Percentiles rank a stretch among this genome's conserved stretches.
Conservation (phyloP, 176 grass and related monocot species). For the Leersia perrieri region DNA sequence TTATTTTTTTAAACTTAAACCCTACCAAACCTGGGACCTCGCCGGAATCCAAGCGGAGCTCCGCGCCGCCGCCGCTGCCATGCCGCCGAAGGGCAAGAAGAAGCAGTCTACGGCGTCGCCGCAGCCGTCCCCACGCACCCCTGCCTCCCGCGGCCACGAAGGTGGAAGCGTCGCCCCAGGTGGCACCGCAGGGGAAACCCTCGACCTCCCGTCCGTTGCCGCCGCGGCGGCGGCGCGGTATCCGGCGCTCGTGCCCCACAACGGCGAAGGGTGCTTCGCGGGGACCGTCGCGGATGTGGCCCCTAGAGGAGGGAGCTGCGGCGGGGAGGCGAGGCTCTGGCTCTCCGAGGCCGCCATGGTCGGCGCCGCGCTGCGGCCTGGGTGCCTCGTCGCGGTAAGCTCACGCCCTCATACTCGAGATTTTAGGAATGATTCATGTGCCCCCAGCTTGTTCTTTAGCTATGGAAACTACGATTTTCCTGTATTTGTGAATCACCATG, state of each 20-base stretch:
- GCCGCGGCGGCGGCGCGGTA: slow-evolving; percentile 22
- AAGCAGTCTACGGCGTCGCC: slow-evolving; percentile 17
- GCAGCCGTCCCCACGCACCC: slow-evolving; percentile 37
- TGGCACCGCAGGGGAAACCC: background rate
- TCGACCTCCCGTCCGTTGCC: slow-evolving; percentile 23
- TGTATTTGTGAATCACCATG: background rate
- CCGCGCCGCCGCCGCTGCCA: slow-evolving; percentile 2
- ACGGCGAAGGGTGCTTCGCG: slow-evolving; percentile 36
- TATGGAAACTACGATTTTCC: background rate
- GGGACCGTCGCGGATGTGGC: slow-evolving; percentile 39
- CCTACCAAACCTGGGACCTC: background rate
- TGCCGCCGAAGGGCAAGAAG: slow-evolving; percentile 67
- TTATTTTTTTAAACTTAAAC: background rate
- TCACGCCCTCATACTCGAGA: background rate
- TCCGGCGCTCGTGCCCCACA: slow-evolving; percentile 47
- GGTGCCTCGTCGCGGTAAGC: slow-evolving; percentile 69
- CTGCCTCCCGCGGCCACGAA: background rate
- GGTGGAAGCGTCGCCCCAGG: background rate
- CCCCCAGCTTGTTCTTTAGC: background rate
- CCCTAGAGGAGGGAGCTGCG: slow-evolving; percentile 24
- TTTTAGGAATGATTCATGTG: background rate
- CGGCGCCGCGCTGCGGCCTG: slow-evolving; percentile 51
- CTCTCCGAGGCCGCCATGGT: slow-evolving; percentile 64
- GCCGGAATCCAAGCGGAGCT: background rate
- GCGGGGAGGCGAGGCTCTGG: slow-evolving; percentile 49